phyloP scores from a whole-genome alignment of 1,284 basidiomycete species.

The Naganishia sp. region DNA sequence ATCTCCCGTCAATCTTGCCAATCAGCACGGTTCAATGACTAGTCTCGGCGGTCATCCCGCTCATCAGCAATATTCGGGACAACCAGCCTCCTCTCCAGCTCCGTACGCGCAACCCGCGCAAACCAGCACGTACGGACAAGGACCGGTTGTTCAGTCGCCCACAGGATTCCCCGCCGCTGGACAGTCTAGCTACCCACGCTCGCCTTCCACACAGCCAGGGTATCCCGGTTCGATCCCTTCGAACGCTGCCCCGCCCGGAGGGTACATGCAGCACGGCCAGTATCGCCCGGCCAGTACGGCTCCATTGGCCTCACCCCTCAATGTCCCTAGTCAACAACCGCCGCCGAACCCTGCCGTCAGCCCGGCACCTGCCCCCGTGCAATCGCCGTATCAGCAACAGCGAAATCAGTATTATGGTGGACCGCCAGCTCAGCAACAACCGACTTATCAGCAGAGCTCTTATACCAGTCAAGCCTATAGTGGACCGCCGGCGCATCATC shows the following conservation, averaged over 20 bases:
- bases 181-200: slow-evolving; percentile 11
- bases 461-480: slow-evolving; percentile 38
- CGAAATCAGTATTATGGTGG: slow-evolving; percentile 16
- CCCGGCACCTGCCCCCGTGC: slow-evolving; percentile 10
- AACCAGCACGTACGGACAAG: slow-evolving; percentile 2
- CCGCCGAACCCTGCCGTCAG: slow-evolving; percentile 6
- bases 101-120: slow-evolving; percentile 24
- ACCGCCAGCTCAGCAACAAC: slow-evolving; percentile 19
- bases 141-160: slow-evolving; percentile 3
- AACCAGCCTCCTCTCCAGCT: slow-evolving; percentile 22
- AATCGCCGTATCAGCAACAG: slow-evolving; percentile 27
- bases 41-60: slow-evolving; percentile 10
- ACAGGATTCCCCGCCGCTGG: slow-evolving; percentile 12
- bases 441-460: slow-evolving; percentile 35
- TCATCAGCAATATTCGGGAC: not conserved
- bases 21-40: slow-evolving; percentile 14
- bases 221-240: slow-evolving; percentile 10
- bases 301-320: slow-evolving; percentile 24
- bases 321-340: slow-evolving; percentile 7
- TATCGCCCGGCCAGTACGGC: slow-evolving; percentile 31
- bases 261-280: slow-evolving; percentile 33
- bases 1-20: slow-evolving; percentile 6
- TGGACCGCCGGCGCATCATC: slow-evolving; percentile 34
- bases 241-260: slow-evolving; percentile 34
- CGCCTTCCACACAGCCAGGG: slow-evolving; percentile 16